Evolutionary conservation across 2,329 filamentous ascomycete species (phyloP).

Genomic region (Pyrenochaeta sp.): DNA sequence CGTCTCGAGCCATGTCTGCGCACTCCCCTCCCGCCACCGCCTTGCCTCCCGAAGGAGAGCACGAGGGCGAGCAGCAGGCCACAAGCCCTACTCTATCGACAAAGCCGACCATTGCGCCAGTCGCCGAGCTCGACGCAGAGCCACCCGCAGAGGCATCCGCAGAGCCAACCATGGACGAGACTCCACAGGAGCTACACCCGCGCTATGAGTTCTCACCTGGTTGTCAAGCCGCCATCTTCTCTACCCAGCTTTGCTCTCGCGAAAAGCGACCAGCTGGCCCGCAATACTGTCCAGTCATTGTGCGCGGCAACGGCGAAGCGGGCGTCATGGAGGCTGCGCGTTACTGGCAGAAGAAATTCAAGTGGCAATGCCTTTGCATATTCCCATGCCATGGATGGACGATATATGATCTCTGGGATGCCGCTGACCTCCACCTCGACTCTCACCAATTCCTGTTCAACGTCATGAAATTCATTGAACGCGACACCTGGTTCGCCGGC

Average conservation of each 20-base stretch:
- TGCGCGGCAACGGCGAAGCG: slow-evolving; percentile 24
- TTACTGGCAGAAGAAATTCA: slow-evolving; percentile 31
- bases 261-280: slow-evolving; percentile 21
- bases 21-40: slow-evolving; percentile 3
- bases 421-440: slow-evolving; percentile 42
- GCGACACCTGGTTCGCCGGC: slow-evolving; percentile 28
- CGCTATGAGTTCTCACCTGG: slow-evolving; percentile 10
- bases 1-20: slow-evolving; percentile 2
- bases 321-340: slow-evolving; percentile 29
- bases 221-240: slow-evolving; percentile 33
- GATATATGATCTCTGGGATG: slow-evolving; percentile 46
- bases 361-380: slow-evolving; percentile 33
- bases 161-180: slow-evolving; percentile 9
- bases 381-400: slow-evolving; percentile 33
- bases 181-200: slow-evolving; percentile 4
- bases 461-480: slow-evolving; percentile 36
- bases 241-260: slow-evolving; percentile 33
- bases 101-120: too few relatives aligned
- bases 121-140: too few relatives aligned
- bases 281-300: slow-evolving; percentile 30
- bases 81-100: slow-evolving; percentile 4
- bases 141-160: too few relatives aligned
- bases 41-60: slow-evolving; percentile 1
- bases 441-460: slow-evolving; percentile 32
- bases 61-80: slow-evolving; percentile 2